Evolutionary conservation across 768 basidiomycete genomes (phyloP), one percentile per base, ranked within the genome.

Genomic region (Imleria badia): DNA sequence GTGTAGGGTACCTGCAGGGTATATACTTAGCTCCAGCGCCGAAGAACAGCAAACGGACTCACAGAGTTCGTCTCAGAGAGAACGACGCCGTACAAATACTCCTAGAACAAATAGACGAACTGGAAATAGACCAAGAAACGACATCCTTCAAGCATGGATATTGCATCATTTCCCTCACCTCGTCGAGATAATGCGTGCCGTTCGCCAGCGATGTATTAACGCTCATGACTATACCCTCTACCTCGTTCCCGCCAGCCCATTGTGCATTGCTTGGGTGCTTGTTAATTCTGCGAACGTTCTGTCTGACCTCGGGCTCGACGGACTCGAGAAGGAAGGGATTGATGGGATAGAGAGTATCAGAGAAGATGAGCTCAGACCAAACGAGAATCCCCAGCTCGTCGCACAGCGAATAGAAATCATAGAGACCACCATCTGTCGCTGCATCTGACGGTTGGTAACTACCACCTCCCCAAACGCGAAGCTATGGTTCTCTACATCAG

Each of bases 381-480:
- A 76, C 81, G 44, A 85, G 69, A 56, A 84, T 81, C 8, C 83
- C 82, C 0, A 85, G 73, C 57, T 83, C 81, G 62, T 85, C 82
- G 62, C 82, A 84, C 22, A 80, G 61, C 1, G 77, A 75, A 65
- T 83, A 84, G 59, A 84, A 82, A 55, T 80, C 75, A 60, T 84
- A 83, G 11, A 73, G 76, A 22, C 81, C 82, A 1, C 73, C 72
- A 13, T 73, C 73, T 2, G 70, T 69, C 9, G 64, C 61, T 7
- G 73, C 56, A 11, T 73, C 70, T 2, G 78, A 76, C 3, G 79
- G 79, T 51, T 80, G 79, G 57, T 80, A 81, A 1, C 73, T 75
- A 0, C 83, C 83, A 3, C 83, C 82, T 34, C 82, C 82, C 83
- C 82, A 85, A 7, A 85, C 70, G 17, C 83, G 79, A 17, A 84